Base-by-base conservation (phyloP, 2,329 filamentous ascomycete species). In the Hypoxylon sp. region DNA sequence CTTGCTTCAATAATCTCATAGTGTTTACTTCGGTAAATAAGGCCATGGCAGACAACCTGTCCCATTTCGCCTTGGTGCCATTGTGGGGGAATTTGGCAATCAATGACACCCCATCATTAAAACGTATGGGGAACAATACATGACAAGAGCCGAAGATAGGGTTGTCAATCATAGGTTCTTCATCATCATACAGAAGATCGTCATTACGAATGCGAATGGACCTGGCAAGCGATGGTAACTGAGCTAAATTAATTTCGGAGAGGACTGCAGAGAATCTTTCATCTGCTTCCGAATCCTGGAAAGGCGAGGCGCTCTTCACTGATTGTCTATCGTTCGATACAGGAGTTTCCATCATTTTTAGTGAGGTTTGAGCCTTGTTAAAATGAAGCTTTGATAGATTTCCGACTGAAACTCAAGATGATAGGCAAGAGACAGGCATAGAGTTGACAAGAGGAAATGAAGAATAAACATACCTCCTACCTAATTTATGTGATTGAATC, bases 1-100 rank as follows among this genome's bases (percentile, higher is more conserved):
- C 68, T 11, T 59, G 57, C 52, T 69, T 69, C 8, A 77, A 53
- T 1, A 75, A 49, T n/a, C 61, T 64, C 73, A 77, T 76, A 7
- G 71, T 73, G 28, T 67, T 65, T 7, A 69, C 72, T 64, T 77
- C 72, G 5, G 71, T 71, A 51, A 37, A 22, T 6, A 74, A 52
- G n/a, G 68, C 54, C 3, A 44, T 58, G 11, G 65, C 60, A 43
- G 60, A 68, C 19, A 59, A 22, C 10, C 53, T 62, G 47, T 72
- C 61, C 63, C 71, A 73, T 32, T 62, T 58, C 19, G 57, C 61
- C 11, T 55, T 17, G 13, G 63, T 64, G 20, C 71, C 70, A 48
- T 67, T 72, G 32, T 65, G 43, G 3, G 68, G 71, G 24, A 73
- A 63, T 53, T 71, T 71, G 7, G 58, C 64, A 10, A 73, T 34